A percentile compares a stretch with the other conserved stretches of the same genome.
These are phyloP conservation scores for Podila verticillata DNA, from an alignment of 192 early-diverging fungal genomes.

Conservation along the genomic window DNA sequence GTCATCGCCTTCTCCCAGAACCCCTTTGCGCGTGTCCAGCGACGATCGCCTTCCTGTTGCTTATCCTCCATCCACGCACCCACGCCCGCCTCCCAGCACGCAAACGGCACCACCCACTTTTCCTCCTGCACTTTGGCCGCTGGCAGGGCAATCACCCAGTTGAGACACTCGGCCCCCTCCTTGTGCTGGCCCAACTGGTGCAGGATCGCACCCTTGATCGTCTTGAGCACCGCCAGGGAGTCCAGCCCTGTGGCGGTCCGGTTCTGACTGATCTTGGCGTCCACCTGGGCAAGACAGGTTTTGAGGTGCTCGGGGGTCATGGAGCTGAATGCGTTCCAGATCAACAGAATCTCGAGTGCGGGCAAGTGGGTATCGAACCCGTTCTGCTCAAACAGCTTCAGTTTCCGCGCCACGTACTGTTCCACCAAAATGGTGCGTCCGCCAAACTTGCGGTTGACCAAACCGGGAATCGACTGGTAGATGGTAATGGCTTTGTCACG, in stretches of 20 bases:
- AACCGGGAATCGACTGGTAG: conserved; percentile 60
- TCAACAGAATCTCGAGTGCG: conserved; percentile 58
- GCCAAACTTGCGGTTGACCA: conserved; percentile 57
- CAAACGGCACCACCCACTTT: conserved; percentile 62
- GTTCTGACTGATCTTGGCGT: conserved; percentile 37
- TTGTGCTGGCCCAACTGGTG: conserved; percentile 52
- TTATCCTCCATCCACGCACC: conserved; percentile 52
- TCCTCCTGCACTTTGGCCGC: conserved; percentile 44
- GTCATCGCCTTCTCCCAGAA: conserved; percentile 55
- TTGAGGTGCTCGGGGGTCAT: conserved; percentile 53
- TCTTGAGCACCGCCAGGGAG: conserved; percentile 49
- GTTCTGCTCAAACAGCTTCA: conserved; percentile 56
- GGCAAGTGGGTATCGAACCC: conserved; percentile 59
- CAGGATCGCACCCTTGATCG: conserved; percentile 59
- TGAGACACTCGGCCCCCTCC: conserved; percentile 50
- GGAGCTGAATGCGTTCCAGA: conserved; percentile 59
- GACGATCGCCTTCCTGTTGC: conserved; percentile 19
- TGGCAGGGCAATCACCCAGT: conserved; percentile 59
- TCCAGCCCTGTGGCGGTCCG: conserved; percentile 42
- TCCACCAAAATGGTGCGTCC: conserved; percentile 56
- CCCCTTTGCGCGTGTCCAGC: conserved; percentile 30
- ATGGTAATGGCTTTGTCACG: conserved; percentile 76
- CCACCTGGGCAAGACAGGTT: conserved; percentile 36
- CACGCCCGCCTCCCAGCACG: conserved; percentile 63
- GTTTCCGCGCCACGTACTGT: conserved; percentile 57